Base-by-base conservation (phyloP, 2,329 filamentous ascomycete species). In the Claviceps humidiphila region DNA sequence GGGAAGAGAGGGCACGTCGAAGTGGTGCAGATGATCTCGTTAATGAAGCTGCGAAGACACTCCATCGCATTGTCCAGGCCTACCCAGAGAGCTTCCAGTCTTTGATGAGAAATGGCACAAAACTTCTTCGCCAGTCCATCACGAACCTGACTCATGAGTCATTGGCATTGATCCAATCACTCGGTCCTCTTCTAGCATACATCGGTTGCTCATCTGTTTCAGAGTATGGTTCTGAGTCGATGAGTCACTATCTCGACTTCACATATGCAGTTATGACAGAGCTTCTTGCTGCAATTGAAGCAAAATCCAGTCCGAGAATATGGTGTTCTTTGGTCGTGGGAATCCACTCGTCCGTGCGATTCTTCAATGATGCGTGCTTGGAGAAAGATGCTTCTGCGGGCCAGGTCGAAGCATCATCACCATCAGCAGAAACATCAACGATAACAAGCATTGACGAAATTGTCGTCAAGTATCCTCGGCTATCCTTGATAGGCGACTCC, bases 121-220 rank as follows among this genome's bases (percentile, higher is more conserved):
- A 52, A 3, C 56, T 63, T 6, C 58, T 68, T 24, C 61, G 59
- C 11, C 47, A 56, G 2, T 60, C 58, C 41, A 61, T 63, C 51
- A 50, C 57, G 4, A 50, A 50, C 13, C 54, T 57, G 4, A 53
- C 51, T 9, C 37, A 56, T 1, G 59, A 64, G 9, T 58, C 61
- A 4, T 56, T 58, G 4, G 57, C 62, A 43, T 58, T 56, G 8
- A 63, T 72, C 5, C 63, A 65, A 34, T 61, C 60, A 30, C 63
- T 76, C 2, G 65, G 74, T 4, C 66, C 68, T 9, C 66, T 73
- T 2, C 57, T 81, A 2, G 72, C 73, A 3, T 74, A 71, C 51
- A 66, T 80, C 47, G 73, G 74, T 30, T 77, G 74, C 59, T 76
- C 74, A 68, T 1, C 57, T 53, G 2, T 54, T 46, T 8, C 53